Evolutionary conservation across 2,329 filamentous ascomycete species (phyloP), one percentile per base, ranked within the genome.

Genomic region (Colletotrichum destructivum): DNA sequence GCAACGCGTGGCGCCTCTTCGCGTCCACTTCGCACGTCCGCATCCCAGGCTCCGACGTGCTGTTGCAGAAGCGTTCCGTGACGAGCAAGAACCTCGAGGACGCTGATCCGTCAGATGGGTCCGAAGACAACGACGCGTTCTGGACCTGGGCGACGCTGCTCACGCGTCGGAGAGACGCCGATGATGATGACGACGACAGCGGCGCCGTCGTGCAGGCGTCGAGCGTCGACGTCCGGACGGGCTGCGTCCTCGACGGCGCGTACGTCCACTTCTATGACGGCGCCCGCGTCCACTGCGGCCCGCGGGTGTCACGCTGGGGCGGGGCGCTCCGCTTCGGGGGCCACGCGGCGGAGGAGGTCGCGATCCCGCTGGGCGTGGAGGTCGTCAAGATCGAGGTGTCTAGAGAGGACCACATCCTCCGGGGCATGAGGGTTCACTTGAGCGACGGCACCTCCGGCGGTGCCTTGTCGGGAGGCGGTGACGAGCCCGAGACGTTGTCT

Each of bases 251-350:
- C 51, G 85, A 87, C 62, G 84, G 85, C 35, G 84, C 82, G 6
- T 79, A 84, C 42, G 81, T 87, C 3, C 78, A 84, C 71, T 87
- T 84, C 73, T 77, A 76, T 55, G 84, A 87, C 64, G 84, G 84
- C 11, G 78, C 80, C n/a, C 75, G 74, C 12, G 79, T 81, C 16
- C 82, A 84, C 38, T 87, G 84, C 75, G 85, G 85, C 0, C 81
- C 81, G 0, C 75, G 77, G 8, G 60, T 67, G 9, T 49, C 69
- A 0, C 44, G 47, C 13, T 64, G 65, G 63, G 61, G 74, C 12
- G 75, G 74, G 0, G 67, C 74, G 15, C 73, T 64, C 4, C n/a
- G 69, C 5, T 80, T 80, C 69, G 79, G 80, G 8, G 80, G 79
- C 0, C 79, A 81, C 51, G 77, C 79, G 42, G 63, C 77, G 1